Evolutionary conservation across 2,329 filamentous ascomycete species (phyloP), one percentile per base, ranked within the genome.

Genomic region (Calonectria leucothoes): DNA sequence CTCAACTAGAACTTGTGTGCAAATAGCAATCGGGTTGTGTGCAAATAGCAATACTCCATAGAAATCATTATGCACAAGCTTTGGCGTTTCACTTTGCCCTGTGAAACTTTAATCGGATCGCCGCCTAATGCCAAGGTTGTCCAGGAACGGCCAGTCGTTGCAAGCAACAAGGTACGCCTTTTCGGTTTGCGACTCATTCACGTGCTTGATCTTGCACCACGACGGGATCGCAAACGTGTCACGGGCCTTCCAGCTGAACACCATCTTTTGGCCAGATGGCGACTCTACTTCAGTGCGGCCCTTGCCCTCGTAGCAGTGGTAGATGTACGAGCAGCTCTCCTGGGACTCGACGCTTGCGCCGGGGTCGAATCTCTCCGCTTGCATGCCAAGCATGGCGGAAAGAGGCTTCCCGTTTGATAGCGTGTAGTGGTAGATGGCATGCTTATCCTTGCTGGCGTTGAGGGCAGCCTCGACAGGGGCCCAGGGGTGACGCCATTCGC

Each of bases 201-300:
- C 82, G 76, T 90, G 88, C 77, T 87, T 84, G 49, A 89, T 85
- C 70, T 81, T 84, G 35, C 87, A 84, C 89, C 89, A 91, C 0
- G 88, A 81, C 0, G 89, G 89, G 2, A 91, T 82, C 31, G 86
- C 88, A 78, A 91, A 91, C 0, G 88, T 90, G 76, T 91, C 89
- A 0, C 86, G 84, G 11, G 82, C 74, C 48, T 83, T 83, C 89
- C 89, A 90, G 1, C 71, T 68, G 35, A 88, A 82, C 4, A 80
- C 82, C 64, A 83, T 77, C 4, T 82, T 84, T 35, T 82, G 75
- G 0, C 81, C 82, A 0, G 73, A 66, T 0, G 83, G 77, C 0
- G 81, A 75, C 6, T 83, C 82, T n/a, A 90, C 82, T 0, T 81
- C 80, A 0, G 86, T 86, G 33, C 81, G 78, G 0, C 89, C 89